These are phyloP conservation scores for Osmanthus fragrans DNA, from an alignment of 257 asterid genomes.

Conservation along the genomic window DNA sequence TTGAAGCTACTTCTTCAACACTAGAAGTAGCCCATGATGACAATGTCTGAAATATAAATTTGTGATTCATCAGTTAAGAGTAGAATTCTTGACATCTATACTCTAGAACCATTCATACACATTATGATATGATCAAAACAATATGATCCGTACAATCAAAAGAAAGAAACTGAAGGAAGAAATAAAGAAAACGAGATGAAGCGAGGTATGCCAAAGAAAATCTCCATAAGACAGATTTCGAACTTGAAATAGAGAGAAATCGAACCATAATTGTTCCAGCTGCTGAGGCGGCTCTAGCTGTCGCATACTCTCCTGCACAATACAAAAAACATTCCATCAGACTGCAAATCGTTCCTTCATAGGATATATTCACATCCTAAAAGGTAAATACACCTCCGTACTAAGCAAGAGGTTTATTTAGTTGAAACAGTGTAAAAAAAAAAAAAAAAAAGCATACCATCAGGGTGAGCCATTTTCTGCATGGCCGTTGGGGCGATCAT, in stretches of 20 bases:
- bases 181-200: too few species aligned
- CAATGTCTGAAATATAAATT: slow-evolving; percentile 61
- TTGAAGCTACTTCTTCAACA: slow-evolving; percentile 94
- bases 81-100: background rate
- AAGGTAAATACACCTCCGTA: too few species aligned
- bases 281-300: slow-evolving; percentile 97
- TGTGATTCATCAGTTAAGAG: slow-evolving; percentile 18
- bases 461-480: slow-evolving; percentile 99
- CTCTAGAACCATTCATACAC: too few species aligned
- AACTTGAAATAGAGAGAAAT: slow-evolving; percentile 12
- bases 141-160: too few species aligned
- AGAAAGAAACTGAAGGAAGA: too few species aligned
- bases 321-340: slow-evolving; percentile 23
- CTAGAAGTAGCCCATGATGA: slow-evolving; percentile 64
- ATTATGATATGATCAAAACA: too few species aligned
- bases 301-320: slow-evolving; percentile 89
- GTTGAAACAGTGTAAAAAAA: background rate
- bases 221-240: background rate
- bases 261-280: slow-evolving; percentile 96
- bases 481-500: slow-evolving; percentile 94
- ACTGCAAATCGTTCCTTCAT: background rate
- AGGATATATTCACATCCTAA: background rate
- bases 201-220: too few species aligned
- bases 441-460: slow-evolving; percentile 42
- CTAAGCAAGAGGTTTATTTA: background rate